Evolutionary conservation across 768 basidiomycete genomes (phyloP).

Genomic region (Podaxis sp.): DNA sequence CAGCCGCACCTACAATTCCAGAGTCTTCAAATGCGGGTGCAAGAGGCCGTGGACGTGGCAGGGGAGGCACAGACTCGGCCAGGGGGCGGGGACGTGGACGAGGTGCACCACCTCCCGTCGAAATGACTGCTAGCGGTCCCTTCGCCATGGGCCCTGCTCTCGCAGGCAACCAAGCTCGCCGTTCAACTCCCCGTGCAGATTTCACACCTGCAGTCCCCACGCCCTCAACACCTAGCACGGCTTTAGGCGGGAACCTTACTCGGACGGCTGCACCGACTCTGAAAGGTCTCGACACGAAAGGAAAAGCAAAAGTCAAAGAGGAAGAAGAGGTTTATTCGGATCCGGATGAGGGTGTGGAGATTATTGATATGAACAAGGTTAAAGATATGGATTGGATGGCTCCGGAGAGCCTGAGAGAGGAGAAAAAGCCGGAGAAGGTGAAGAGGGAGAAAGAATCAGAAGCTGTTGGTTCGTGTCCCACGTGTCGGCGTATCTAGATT

Average conservation of each 20-base stretch:
- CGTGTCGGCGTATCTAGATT: not conserved
- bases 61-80: constrained; percentile 24
- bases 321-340: constrained; percentile 75
- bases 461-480: constrained; percentile 21
- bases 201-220: constrained; percentile 46
- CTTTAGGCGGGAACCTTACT: constrained; percentile 46
- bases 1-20: constrained; percentile 26
- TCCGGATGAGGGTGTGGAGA: constrained; percentile 83
- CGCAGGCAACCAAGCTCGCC: constrained; percentile 46
- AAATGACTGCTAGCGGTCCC: constrained; percentile 85
- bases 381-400: constrained; percentile 86
- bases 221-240: constrained; percentile 27
- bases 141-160: constrained; percentile 84
- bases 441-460: constrained; percentile 42
- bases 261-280: constrained; percentile 42
- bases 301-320: constrained; percentile 23
- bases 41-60: constrained; percentile 42
- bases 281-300: constrained; percentile 19
- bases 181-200: constrained; percentile 50
- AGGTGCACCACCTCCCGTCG: constrained; percentile 47
- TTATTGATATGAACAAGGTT: constrained; percentile 79
- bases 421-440: constrained; percentile 31
- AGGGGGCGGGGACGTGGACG: constrained; percentile 51
- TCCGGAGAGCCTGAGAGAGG: constrained; percentile 64
- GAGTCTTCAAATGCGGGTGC: constrained; percentile 29